A percentile compares a stretch with the other conserved stretches of the same genome.
Conservation (phyloP, 768 basidiomycete genomes). For the Leccinellum albellum region DNA sequence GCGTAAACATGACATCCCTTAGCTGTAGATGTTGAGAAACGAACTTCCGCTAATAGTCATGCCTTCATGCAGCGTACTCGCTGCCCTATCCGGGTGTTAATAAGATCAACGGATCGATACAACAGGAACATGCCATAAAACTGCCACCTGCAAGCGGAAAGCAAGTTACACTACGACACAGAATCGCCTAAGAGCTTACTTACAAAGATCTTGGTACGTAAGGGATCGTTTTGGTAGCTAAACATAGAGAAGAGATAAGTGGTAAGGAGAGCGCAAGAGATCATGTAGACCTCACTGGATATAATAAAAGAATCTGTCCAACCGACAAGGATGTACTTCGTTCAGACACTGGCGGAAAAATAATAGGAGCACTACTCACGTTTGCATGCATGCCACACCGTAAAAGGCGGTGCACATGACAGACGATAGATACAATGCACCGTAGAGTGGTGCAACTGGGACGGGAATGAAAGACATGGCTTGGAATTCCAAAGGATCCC, state of each 20-base stretch:
- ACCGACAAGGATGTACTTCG: too few species aligned
- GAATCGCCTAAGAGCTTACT: background rate
- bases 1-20: background rate
- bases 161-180: background rate
- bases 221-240: conserved; percentile 5
- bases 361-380: background rate
- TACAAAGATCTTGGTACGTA: conserved; percentile 4
- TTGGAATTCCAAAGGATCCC: background rate
- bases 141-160: background rate
- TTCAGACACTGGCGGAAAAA: background rate
- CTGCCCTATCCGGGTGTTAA: background rate
- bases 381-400: conserved; percentile 8
- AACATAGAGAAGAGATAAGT: background rate
- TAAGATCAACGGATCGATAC: background rate
- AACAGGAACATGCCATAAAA: background rate
- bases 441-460: conserved; percentile 1
- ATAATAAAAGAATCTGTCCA: conserved; percentile 4
- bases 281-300: background rate
- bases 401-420: conserved; percentile 5
- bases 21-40: background rate
- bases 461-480: conserved; percentile 2
- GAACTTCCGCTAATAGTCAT: conserved; percentile 3
- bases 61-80: conserved; percentile 7
- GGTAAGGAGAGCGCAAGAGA: background rate
- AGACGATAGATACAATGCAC: background rate